A percentile compares a stretch with the other conserved stretches of the same genome.
Evolutionary conservation across 345 rosid genomes (phyloP).

Genomic region (Salix brachista): DNA sequence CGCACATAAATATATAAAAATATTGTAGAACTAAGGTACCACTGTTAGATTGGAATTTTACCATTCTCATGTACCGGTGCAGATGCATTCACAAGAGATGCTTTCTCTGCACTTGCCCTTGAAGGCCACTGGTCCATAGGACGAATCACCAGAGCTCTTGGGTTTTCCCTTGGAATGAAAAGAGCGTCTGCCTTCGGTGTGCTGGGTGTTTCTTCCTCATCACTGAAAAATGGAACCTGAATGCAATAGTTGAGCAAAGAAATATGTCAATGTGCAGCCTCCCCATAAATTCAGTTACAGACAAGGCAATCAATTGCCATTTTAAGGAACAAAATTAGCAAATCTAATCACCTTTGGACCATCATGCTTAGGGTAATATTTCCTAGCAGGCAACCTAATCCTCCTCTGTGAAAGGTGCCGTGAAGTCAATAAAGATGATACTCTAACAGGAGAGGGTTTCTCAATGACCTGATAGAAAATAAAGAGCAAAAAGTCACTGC

Average conservation of each 20-base stretch:
- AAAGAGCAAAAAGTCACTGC: neutral
- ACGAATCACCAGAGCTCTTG: conserved; percentile 74
- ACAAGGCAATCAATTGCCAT: neutral
- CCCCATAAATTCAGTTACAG: neutral
- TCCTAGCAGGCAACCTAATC: conserved; percentile 68
- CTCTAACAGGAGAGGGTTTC: conserved; percentile 68
- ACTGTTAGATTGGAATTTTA: conserved; percentile 16
- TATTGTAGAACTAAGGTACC: neutral
- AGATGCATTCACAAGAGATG: conserved; percentile 42
- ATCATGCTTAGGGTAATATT: conserved; percentile 67
- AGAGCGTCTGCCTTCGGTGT: conserved; percentile 89
- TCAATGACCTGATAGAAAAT: conserved; percentile 60
- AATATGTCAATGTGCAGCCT: neutral
- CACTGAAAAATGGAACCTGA: conserved; percentile 88
- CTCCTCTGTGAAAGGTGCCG: conserved; percentile 75
- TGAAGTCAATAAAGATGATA: conserved; percentile 75
- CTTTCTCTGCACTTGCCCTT: conserved; percentile 46
- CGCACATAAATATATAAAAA: neutral
- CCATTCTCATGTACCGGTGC: conserved; percentile 47
- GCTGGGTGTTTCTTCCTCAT: conserved; percentile 70
- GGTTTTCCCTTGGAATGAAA: conserved; percentile 88
- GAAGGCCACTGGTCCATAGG: conserved; percentile 52
- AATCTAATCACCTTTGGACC: conserved; percentile 52
- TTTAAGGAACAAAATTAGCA: neutral
- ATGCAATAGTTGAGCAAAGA: conserved; percentile 3